Evolutionary conservation across 1,284 basidiomycete species (phyloP).

Genomic region (Paramarasmius palmivorus): DNA sequence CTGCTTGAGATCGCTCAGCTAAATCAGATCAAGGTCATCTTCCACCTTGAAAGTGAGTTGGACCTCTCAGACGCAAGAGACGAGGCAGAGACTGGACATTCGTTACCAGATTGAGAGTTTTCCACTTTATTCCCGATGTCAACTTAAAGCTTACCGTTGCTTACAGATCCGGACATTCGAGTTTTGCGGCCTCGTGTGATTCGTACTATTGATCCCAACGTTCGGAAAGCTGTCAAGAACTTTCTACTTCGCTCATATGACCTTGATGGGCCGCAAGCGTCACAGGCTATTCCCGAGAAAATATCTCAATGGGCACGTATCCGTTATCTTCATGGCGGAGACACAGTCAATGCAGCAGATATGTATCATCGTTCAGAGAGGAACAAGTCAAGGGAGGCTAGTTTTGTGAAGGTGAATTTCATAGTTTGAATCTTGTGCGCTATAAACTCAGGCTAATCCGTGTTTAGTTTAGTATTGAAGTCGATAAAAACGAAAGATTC

Average conservation of each 20-base stretch:
- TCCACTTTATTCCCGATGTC: not conserved
- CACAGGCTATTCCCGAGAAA: not conserved
- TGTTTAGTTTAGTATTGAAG: not conserved
- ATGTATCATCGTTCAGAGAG: not conserved
- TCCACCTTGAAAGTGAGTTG: slow-evolving; percentile 21
- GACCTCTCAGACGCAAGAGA: not conserved
- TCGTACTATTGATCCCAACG: not conserved
- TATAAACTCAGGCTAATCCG: not conserved
- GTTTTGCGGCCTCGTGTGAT: not conserved
- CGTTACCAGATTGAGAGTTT: slow-evolving; percentile 4
- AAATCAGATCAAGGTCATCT: slow-evolving; percentile 26
- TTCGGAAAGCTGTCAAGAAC: not conserved
- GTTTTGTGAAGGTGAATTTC: not conserved
- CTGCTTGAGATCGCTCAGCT: slow-evolving; percentile 28
- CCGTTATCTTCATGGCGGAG: not conserved
- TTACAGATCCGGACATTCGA: not conserved
- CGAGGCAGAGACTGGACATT: not conserved
- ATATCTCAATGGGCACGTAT: not conserved
- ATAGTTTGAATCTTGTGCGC: not conserved
- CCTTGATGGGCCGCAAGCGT: not conserved
- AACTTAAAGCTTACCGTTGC: not conserved
- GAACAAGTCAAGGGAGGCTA: not conserved
- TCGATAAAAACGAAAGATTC: not conserved
- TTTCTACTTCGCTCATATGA: not conserved
- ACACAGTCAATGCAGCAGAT: not conserved